Base-by-base conservation (phyloP, 345 rosid genomes). In the Erysimum cheiranthoides region DNA sequence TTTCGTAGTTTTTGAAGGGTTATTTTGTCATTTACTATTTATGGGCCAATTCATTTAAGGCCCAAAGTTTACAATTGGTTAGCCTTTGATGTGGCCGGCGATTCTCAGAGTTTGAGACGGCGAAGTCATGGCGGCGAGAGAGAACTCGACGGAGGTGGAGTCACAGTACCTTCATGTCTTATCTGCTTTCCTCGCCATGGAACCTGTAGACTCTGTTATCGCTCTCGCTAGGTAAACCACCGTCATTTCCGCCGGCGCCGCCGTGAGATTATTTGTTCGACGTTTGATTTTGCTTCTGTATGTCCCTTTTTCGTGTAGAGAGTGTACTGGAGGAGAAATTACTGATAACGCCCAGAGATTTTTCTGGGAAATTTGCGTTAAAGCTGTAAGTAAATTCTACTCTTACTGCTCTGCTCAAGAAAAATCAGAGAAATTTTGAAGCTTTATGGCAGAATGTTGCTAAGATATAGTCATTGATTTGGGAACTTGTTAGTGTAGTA, bases 111-210 rank as follows among this genome's bases (percentile, higher is more conserved):
- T 18, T 36, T 30, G 30, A 64, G 10, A 68, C 72, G 73, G 75
- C 59, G 76, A 56, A 75, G 63, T 46, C 57, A 86, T 84, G 85
- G 73, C 80, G 72, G 85, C 68, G 64, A 9, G 5, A 10, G 79
- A 51, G 47, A 4, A 59, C 53, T 16, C 79, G 32, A 45, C 68
- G 43, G 78, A 30, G 16, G 40, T 12, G 11, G 70, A 61, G 34
- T 70, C 85, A 0, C 85, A 80, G 27, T 51, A 76, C 4, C 88
- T 91, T 61, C 83, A 84, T 71, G 78, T 84, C 5, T 69, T 86
- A 54, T 87, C 96, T 9, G 96, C 96, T 47, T 85, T 87, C 74
- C 91, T 89, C 66, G 88, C 97, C 68, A 86, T 88, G 91, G 96
- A 91, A 64, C 83, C 92, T 35, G 43, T 86, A 11, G 84, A 84